phyloP scores from a whole-genome alignment of 306 rosid species.

The Cicer yamashitae region DNA sequence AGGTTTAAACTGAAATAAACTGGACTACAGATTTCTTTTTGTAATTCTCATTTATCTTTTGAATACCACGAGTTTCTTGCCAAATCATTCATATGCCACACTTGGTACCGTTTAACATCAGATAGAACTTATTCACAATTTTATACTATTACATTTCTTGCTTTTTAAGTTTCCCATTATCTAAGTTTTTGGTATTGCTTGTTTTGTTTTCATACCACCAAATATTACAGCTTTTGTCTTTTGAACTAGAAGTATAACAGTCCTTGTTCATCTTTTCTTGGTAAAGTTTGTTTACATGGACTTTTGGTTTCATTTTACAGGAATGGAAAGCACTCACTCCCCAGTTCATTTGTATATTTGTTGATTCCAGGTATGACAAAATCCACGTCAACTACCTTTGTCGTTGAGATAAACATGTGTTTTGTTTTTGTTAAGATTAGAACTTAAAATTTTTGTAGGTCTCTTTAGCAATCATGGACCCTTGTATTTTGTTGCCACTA shows the following conservation, averaged over 20 bases:
- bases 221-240: neutral
- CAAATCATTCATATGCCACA: constrained; percentile 22
- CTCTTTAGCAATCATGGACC: constrained; percentile 90
- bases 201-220: constrained; percentile 4
- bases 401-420: neutral
- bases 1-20: constrained; percentile 17
- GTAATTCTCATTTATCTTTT: constrained; percentile 6
- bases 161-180: neutral
- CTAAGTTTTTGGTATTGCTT: neutral
- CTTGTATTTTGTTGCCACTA: constrained; percentile 79
- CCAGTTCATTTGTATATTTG: constrained; percentile 78
- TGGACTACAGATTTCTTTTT: neutral
- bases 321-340: constrained; percentile 71
- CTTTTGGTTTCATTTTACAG: constrained; percentile 48
- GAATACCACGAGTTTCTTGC: constrained; percentile 4
- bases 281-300: constrained; percentile 12
- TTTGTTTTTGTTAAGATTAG: constrained; percentile 18
- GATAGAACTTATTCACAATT: constrained; percentile 18
- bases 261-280: neutral
- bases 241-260: neutral
- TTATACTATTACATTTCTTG: neutral
- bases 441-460: constrained; percentile 55
- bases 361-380: constrained; percentile 71
- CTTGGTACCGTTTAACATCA: neutral
- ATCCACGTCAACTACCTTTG: constrained; percentile 29